Evolutionary conservation across 805 yeast genomes (phyloP), one percentile per base, ranked within the genome.

Genomic region (Pichia ethanolica): DNA sequence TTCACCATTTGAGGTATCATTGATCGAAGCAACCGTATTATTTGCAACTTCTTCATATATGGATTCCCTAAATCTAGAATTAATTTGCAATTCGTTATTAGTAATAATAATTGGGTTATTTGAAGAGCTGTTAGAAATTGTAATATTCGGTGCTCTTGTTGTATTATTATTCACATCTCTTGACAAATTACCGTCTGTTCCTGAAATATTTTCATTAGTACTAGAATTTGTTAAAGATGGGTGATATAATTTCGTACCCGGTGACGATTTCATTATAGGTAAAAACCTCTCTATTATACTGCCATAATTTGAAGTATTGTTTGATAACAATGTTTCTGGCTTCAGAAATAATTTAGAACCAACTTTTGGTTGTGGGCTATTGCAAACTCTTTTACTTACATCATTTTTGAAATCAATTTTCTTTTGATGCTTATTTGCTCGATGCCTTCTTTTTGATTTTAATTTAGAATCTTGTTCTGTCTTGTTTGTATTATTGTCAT

Each of bases 71-170:
- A 35, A 26, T 25, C 40, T 12, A 7, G 40, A 35, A 28, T 35
- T 35, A 13, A 43, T 43, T 20, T 43, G 33, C 33, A 35, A 13
- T 35, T 34, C 25, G 14, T 51, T 52, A 25, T 42, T 70, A 72
- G 26, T 54, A 45, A 47, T 50, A 47, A 28, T n/a, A 5, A 30
- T 3, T 7, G 32, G 32, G 20, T 20, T 20, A 20, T 20, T 20
- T 20, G 3, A 20, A 20, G 20, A 20, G 20, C 20, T 20, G 20
- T 20, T 20, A 20, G 3, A 20, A 20, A 20, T 20, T 3, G 20
- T 20, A 20, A 20, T 20, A 20, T 3, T 20, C 3, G 2, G 20
- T 20, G 20, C 20, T 3, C 20, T 20, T 20, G 20, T 20, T 11
- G 28, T 7, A 14, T 35, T n/a, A 1, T 7, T 4, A 9, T 32